A percentile compares a stretch with the other conserved stretches of the same genome.
phyloP scores from a whole-genome alignment of 257 asterid genomes.

The Scutellaria galericulata region DNA sequence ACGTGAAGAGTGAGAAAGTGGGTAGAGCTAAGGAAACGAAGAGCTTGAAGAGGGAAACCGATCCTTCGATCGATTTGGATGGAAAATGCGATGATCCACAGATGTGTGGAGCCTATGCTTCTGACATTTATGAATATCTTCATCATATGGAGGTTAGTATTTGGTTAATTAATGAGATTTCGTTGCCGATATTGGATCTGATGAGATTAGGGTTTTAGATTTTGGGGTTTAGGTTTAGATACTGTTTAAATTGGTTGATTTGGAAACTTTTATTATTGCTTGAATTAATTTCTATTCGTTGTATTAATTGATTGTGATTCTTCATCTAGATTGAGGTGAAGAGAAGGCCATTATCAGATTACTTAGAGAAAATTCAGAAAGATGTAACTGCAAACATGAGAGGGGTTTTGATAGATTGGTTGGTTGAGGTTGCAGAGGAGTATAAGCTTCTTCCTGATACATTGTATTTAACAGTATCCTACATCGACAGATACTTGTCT shows the following conservation, averaged over 20 bases:
- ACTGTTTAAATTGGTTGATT: background rate
- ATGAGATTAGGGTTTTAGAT: background rate
- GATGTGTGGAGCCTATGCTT: conserved; percentile 73
- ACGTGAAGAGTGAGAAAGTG: conserved; percentile 39
- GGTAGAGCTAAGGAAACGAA: conserved; percentile 33
- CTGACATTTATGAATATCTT: conserved; percentile 85
- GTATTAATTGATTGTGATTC: conserved; percentile 1
- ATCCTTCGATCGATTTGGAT: conserved; percentile 41
- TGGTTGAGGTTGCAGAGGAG: conserved; percentile 91
- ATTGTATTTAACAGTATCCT: conserved; percentile 63
- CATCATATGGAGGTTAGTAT: conserved; percentile 75
- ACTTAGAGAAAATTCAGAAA: conserved; percentile 71
- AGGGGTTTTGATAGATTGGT: conserved; percentile 86
- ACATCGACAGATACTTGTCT: conserved; percentile 75
- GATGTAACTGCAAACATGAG: conserved; percentile 88
- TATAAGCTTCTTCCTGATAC: conserved; percentile 86
- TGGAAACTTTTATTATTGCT: background rate
- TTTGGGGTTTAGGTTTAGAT: background rate
- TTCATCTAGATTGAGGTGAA: conserved; percentile 60
- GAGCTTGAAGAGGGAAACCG: conserved; percentile 33
- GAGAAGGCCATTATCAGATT: conserved; percentile 75
- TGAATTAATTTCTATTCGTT: background rate
- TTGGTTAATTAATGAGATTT: background rate
- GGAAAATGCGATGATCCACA: conserved; percentile 62
- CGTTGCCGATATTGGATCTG: conserved; percentile 1